Base-by-base conservation (phyloP, 83 land plant genomes). In the Isoetes engelmannii region DNA sequence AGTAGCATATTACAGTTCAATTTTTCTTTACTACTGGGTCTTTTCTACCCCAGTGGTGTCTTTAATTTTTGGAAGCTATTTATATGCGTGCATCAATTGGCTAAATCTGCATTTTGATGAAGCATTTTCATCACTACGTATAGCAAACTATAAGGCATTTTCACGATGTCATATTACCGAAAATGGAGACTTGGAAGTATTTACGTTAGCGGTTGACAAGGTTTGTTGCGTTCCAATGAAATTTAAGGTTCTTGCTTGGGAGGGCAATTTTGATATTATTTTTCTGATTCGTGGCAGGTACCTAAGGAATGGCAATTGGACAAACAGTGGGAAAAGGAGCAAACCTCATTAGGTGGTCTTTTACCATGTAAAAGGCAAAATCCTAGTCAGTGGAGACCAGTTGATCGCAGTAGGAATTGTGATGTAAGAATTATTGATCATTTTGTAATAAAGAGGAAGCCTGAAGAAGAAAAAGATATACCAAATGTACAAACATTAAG, bases 1-100 rank as follows among this genome's bases (percentile, higher is more conserved):
- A 44, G 74, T 82, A 48, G 85, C 88, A 58, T 94, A 94, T 47
- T 94, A 88, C 72, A 76, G 84, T 47, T 83, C 90, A 3, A 80
- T 90, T 47, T 93, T 94, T 72, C 77, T 90, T 12, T 94, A 88
- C 61, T 94, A 87, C 79, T 94, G 98, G 98, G 88, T 90, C 41
- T 85, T 94, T 44, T 94, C 98, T 28, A 94, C 98, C 6, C 98
- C 98, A 8, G 84, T 94, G 12, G 96, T 90, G 7, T 94, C 98
- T 6, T 80, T 86, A 46, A 82, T 94, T n/a, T 90, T 94, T 71
- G 98, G 98, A 48, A 80, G 90, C 84, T 94, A 94, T 75, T 76
- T 94, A 44, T 94, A 90, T 69, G 75, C 85, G n/a, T 94, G 90
- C 81, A 83, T 94, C 76, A 94, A 94, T 65, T 94, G 98, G 98